A percentile compares a stretch with the other conserved stretches of the same genome.
Evolutionary conservation across 2,329 filamentous ascomycete species (phyloP).

Genomic region (Xylariaceae sp.): DNA sequence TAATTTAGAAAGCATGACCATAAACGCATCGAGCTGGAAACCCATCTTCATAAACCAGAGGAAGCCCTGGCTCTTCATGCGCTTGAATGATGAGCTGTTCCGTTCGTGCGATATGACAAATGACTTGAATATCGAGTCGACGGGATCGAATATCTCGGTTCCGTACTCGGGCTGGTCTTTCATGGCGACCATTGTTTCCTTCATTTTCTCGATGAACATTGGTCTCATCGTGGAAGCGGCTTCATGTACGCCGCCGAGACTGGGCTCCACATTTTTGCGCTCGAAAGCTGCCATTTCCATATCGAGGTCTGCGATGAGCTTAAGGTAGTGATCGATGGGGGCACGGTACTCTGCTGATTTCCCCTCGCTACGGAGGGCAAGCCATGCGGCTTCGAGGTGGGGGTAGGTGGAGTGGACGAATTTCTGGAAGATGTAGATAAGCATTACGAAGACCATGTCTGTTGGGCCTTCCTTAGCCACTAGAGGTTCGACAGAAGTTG

Average conservation of each 20-base stretch:
- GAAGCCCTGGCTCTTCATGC: constrained; percentile 11
- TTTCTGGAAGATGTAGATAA: constrained; percentile 14
- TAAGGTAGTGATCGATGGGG: constrained; percentile 11
- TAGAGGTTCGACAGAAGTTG: constrained; percentile 17
- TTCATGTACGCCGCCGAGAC: constrained; percentile 24
- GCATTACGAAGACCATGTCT: constrained; percentile 21
- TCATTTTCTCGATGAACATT: constrained; percentile 15
- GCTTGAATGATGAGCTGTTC: constrained; percentile 5
- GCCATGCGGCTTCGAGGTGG: constrained; percentile 14
- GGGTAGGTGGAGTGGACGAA: constrained; percentile 10
- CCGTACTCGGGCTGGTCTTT: constrained; percentile 15
- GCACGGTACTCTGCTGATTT: neutral
- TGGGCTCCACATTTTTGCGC: constrained; percentile 20
- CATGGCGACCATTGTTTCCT: constrained; percentile 11
- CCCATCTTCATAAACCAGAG: constrained; percentile 14
- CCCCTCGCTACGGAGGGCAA: constrained; percentile 5
- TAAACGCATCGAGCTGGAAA: constrained; percentile 13
- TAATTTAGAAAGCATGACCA: constrained; percentile 13
- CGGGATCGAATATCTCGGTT: constrained; percentile 15
- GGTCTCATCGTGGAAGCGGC: constrained; percentile 14
- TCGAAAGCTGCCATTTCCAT: constrained; percentile 20
- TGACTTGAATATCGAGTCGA: constrained; percentile 17
- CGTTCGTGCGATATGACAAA: constrained; percentile 10
- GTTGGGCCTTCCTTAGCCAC: constrained; percentile 15
- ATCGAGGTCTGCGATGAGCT: constrained; percentile 21